phyloP scores from a whole-genome alignment of 176 grass and related monocot species.

The Rhynchospora pubera region DNA sequence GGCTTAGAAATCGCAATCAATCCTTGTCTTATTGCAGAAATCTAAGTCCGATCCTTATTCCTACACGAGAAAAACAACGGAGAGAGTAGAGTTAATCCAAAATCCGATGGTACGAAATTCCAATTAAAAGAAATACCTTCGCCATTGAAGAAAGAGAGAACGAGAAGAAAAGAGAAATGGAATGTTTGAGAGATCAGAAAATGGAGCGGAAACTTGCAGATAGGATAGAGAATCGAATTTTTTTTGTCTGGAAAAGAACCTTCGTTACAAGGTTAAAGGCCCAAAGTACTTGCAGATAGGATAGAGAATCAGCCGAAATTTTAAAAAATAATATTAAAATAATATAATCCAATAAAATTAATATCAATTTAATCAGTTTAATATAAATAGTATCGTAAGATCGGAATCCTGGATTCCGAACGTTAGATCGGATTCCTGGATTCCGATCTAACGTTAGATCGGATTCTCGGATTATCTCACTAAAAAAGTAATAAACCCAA shows the following conservation, averaged over 20 bases:
- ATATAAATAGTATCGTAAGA: too few relatives aligned
- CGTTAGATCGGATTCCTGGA: too few relatives aligned
- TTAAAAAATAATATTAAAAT: too few relatives aligned
- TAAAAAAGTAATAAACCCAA: too few relatives aligned
- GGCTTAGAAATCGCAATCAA: background rate
- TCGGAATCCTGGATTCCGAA: too few relatives aligned
- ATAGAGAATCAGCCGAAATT: too few relatives aligned
- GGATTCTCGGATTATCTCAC: too few relatives aligned
- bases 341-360: too few relatives aligned
- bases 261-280: too few relatives aligned
- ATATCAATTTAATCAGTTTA: too few relatives aligned
- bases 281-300: too few relatives aligned
- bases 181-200: background rate
- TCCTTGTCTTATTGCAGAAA: conserved; percentile 31
- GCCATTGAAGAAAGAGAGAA: background rate
- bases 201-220: background rate
- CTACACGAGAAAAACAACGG: conserved; percentile 11
- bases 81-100: background rate
- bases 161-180: background rate
- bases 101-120: background rate
- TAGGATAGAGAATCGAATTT: background rate
- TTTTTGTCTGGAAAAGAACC: background rate
- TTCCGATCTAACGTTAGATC: too few relatives aligned
- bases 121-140: background rate
- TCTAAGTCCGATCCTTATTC: conserved; percentile 21